Evolutionary conservation across 2,329 filamentous ascomycete genomes (phyloP).

Genomic region (Trichoderma arundinaceum): DNA sequence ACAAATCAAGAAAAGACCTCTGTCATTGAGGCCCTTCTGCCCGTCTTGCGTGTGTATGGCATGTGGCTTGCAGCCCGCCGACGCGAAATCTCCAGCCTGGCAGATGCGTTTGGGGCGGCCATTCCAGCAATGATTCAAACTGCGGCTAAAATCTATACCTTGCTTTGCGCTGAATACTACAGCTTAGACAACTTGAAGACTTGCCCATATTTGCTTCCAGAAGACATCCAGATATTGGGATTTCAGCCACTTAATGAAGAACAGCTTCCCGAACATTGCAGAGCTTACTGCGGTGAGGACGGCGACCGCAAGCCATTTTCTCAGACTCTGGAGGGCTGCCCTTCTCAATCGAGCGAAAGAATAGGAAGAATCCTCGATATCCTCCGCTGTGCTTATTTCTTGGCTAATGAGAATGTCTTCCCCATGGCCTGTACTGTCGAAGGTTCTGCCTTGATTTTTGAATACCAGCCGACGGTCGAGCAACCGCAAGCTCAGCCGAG

Average conservation of each 20-base stretch:
- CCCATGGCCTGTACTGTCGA: slow-evolving; percentile 46
- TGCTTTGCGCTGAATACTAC: slow-evolving; percentile 54
- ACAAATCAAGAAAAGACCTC: slow-evolving; percentile 42
- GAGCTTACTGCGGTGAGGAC: slow-evolving; percentile 45
- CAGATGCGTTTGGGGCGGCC: slow-evolving; percentile 52
- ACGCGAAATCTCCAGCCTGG: slow-evolving; percentile 53
- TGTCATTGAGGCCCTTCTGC: slow-evolving; percentile 52
- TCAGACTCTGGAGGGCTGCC: slow-evolving; percentile 42
- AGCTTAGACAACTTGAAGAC: slow-evolving; percentile 46
- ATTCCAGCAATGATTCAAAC: slow-evolving; percentile 54
- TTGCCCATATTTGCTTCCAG: slow-evolving; percentile 57
- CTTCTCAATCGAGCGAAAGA: slow-evolving; percentile 46
- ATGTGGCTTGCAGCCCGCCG: slow-evolving; percentile 59
- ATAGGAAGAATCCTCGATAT: slow-evolving; percentile 56
- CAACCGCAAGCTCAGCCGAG: neutral
- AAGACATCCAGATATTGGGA: slow-evolving; percentile 56
- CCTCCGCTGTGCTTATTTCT: slow-evolving; percentile 55
- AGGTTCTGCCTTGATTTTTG: slow-evolving; percentile 43
- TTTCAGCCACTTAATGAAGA: slow-evolving; percentile 50
- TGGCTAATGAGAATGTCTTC: slow-evolving; percentile 50
- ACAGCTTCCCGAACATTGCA: slow-evolving; percentile 48
- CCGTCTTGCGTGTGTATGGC: slow-evolving; percentile 59
- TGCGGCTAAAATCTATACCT: slow-evolving; percentile 54
- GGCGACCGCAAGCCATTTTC: slow-evolving; percentile 50
- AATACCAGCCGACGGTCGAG: slow-evolving; percentile 38